Evolutionary conservation across 192 early-diverging fungal genomes (phyloP).

Genomic region (Gamsiella multidivaricata): DNA sequence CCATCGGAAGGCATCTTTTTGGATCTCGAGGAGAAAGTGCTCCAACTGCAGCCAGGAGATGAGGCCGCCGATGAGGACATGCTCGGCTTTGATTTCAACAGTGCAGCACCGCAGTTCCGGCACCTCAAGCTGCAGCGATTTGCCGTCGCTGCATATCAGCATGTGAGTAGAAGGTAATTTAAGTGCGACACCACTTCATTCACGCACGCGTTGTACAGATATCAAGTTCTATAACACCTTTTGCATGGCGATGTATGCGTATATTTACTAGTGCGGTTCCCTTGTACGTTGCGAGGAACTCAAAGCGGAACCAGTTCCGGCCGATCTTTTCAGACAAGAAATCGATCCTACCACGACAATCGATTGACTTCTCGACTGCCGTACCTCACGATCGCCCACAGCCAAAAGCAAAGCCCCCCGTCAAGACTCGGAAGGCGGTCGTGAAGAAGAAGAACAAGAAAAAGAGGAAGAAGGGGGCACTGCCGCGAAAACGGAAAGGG

Average conservation of each 20-base stretch:
- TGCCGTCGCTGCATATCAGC: too few species aligned
- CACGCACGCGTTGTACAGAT: neutral
- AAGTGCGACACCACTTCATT: neutral
- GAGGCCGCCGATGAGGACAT: too few species aligned
- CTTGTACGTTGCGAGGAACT: neutral
- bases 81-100: too few species aligned
- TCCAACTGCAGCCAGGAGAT: too few species aligned
- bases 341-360: neutral
- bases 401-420: too few species aligned
- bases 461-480: neutral
- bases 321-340: neutral
- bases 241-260: neutral
- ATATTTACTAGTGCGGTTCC: neutral
- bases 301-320: neutral
- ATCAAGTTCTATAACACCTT: neutral
- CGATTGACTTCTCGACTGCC: neutral
- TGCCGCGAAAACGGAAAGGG: too few species aligned
- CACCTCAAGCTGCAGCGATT: too few species aligned
- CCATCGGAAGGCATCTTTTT: too few species aligned
- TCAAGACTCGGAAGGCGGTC: neutral
- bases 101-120: too few species aligned
- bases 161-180: too few species aligned
- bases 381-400: neutral
- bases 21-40: too few species aligned
- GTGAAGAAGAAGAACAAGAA: neutral